Evolutionary conservation across 345 rosid species (phyloP).

Genomic region (Sisymbrium altissimum): DNA sequence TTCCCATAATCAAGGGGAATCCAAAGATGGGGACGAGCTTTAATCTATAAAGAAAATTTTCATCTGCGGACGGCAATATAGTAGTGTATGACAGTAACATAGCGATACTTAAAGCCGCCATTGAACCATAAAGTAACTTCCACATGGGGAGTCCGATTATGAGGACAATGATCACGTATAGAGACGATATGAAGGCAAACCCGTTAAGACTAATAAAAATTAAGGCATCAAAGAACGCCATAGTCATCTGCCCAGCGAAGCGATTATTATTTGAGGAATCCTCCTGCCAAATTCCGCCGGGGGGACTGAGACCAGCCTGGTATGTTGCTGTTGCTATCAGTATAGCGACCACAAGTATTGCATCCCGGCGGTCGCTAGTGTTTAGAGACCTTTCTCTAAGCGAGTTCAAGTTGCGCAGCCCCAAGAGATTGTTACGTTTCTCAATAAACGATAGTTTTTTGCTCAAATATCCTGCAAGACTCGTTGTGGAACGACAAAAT

Average conservation of each 20-base stretch:
- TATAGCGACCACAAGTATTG: conserved; percentile 33
- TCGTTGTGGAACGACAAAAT: neutral
- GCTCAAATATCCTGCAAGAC: neutral
- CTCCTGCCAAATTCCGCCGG: too few relatives aligned
- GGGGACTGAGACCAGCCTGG: too few relatives aligned
- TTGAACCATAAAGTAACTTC: neutral
- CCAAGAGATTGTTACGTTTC: too few relatives aligned
- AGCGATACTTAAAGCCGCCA: neutral
- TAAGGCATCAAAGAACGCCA: neutral
- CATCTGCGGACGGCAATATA: too few relatives aligned
- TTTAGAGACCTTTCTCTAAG: neutral
- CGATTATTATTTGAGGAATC: too few relatives aligned
- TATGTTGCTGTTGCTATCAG: conserved; percentile 38
- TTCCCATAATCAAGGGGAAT: too few relatives aligned
- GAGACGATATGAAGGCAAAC: neutral
- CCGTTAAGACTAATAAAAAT: neutral
- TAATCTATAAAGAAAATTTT: too few relatives aligned
- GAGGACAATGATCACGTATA: neutral
- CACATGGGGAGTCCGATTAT: neutral
- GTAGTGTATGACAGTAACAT: neutral
- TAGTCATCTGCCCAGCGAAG: neutral
- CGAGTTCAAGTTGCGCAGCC: too few relatives aligned
- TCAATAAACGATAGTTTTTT: neutral
- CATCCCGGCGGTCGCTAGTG: neutral
- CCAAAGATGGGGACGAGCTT: too few relatives aligned